Evolutionary conservation across 495 filamentous ascomycete species (phyloP), one percentile per base, ranked within the genome.

Genomic region (Aeminium ludgeri): DNA sequence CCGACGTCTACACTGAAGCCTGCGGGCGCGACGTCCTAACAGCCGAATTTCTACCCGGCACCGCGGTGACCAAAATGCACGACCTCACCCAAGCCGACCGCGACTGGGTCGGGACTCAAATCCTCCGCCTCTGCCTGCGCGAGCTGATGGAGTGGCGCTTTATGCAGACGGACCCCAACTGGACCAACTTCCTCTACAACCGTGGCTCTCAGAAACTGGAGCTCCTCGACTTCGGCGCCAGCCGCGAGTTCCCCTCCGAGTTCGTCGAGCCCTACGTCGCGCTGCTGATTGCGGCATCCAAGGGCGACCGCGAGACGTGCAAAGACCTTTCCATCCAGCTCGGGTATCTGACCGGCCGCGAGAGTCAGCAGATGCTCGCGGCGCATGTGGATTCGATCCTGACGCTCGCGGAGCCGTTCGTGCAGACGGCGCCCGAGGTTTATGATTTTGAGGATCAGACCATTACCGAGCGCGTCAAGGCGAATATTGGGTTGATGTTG

Each of bases 161-260:
- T 66, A 97, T 97, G 89, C 89, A 97, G 62, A 96, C 89, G 19
- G 89, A 97, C 31, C 89, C 89, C 15, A 97, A 97, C 66, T 97
- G 91, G 89, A 96, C 91, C n/a, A 97, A 97, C 56, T 97, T 97
- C 65, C 65, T 96, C 20, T 96, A 82, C 66, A 93, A 97, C 55
- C 59, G 70, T 0, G 38, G 61, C 6, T 76, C 72, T 1, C 62
- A 75, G 39, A 79, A 74, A 51, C 74, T 97, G 5, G 86, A 96
- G 59, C 75, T 97, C 10, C 76, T 97, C 36, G 89, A 97, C 59
- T 97, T 97, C 55, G 89, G 89, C 45, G 89, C 89, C 20, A 82
- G 80, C 11, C 67, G 89, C 48, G 91, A 83, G 34, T 97, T 74
- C 57, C 86, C 87, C 0, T 60, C 66, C 30, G 57, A 70, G 6